phyloP scores from a whole-genome alignment of 345 rosid genomes.

The Orychophragmus violaceus region DNA sequence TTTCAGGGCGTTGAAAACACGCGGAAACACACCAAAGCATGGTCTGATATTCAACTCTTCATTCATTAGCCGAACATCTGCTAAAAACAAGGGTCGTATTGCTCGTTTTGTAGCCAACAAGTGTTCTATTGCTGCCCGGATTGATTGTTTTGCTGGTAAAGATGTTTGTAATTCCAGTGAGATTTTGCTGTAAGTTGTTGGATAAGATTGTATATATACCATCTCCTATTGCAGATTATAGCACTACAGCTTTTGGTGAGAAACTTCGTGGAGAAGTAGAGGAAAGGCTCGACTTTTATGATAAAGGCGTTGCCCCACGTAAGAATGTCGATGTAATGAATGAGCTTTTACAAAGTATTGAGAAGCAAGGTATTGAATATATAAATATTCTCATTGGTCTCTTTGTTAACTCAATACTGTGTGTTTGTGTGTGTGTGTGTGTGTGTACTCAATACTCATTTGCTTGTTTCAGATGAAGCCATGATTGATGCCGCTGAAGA shows the following conservation, averaged over 20 bases:
- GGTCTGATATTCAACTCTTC: constrained; percentile 86
- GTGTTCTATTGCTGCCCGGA: constrained; percentile 82
- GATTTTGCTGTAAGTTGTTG: not conserved
- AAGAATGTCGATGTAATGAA: constrained; percentile 86
- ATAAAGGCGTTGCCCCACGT: constrained; percentile 82
- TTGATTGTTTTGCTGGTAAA: constrained; percentile 80
- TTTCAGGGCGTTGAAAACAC: constrained; percentile 40
- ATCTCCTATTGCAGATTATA: constrained; percentile 37
- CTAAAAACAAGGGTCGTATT: constrained; percentile 84
- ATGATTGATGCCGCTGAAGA: constrained; percentile 35
- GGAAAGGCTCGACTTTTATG: constrained; percentile 72
- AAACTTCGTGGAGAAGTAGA: constrained; percentile 85
- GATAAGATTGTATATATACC: not conserved
- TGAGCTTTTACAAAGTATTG: constrained; percentile 46
- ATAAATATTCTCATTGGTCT: not conserved
- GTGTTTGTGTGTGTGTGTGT: not conserved
- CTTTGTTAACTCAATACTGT: not conserved
- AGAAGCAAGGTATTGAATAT: constrained; percentile 38
- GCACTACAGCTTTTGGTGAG: constrained; percentile 59
- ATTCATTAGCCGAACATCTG: constrained; percentile 79
- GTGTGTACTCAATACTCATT: not conserved
- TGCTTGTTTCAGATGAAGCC: not conserved
- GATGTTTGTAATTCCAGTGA: not conserved
- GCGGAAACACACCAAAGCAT: constrained; percentile 59
- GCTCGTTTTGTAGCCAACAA: constrained; percentile 89